A percentile compares a stretch with the other conserved stretches of the same genome.
Conservation (phyloP, 2,329 filamentous ascomycete species). For the Sarocladiaceae sp. region DNA sequence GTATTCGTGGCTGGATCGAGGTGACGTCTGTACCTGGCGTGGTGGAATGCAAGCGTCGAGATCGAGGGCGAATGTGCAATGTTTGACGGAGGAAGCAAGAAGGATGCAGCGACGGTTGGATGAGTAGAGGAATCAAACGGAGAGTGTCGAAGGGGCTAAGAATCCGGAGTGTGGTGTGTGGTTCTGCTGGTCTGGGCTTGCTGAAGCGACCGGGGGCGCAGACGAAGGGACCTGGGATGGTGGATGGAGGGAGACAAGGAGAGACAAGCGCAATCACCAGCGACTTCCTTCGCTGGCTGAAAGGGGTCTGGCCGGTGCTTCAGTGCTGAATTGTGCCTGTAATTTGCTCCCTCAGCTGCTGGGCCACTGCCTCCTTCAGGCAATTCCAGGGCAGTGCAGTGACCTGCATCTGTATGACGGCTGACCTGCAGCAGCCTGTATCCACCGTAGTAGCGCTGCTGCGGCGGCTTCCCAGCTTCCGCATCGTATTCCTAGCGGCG, state of each 20-base stretch:
- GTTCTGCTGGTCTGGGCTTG: conserved; percentile 3
- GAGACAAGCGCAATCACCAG: conserved; percentile 6
- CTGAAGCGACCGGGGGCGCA: neutral
- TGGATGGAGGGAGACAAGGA: neutral
- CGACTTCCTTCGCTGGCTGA: neutral
- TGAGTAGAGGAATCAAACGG: conserved; percentile 5
- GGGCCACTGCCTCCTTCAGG: neutral
- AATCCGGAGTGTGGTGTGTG: conserved; percentile 4
- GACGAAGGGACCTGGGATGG: neutral
- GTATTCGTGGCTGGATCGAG: neutral
- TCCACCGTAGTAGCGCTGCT: no score
- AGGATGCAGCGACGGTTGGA: neutral
- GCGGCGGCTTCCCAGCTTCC: neutral
- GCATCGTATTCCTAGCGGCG: neutral
- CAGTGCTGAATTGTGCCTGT: neutral
- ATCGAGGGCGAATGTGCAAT: neutral
- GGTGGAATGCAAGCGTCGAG: conserved; percentile 4
- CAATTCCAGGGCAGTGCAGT: neutral
- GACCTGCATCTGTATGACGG: neutral
- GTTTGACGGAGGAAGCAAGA: neutral
- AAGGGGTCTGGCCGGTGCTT: neutral
- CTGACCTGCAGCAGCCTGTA: neutral
- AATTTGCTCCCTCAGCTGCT: neutral
- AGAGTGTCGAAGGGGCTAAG: conserved; percentile 5
- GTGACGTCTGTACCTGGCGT: neutral